Conservation (phyloP, 805 yeast species). For the Ogataea pilisensis region DNA sequence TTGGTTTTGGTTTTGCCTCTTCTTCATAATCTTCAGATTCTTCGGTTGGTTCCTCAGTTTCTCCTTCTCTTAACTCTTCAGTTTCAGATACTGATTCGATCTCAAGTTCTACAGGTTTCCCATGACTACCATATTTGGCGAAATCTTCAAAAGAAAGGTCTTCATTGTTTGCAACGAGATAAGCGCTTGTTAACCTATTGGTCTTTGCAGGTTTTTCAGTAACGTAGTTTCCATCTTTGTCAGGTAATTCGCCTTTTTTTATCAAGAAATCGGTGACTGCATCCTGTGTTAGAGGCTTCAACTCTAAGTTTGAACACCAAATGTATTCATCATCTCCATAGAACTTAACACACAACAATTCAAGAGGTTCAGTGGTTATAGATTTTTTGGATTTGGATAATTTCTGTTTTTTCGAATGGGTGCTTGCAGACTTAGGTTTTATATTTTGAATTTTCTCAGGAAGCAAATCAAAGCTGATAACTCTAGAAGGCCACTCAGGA, state of each 20-base stretch:
- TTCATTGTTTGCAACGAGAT: constrained; percentile 22
- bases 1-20: background rate
- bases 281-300: constrained; percentile 41
- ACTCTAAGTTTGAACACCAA: constrained; percentile 56
- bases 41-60: constrained; percentile 4
- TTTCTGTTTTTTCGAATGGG: constrained; percentile 20
- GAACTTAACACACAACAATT: constrained; percentile 50
- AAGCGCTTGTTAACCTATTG: constrained; percentile 28
- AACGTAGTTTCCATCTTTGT: constrained; percentile 40
- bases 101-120: constrained; percentile 29
- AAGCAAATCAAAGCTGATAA: constrained; percentile 54
- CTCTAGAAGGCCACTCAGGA: constrained; percentile 90
- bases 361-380: constrained; percentile 27
- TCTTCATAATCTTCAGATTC: constrained; percentile 7
- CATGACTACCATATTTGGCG: constrained; percentile 38
- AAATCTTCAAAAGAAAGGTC: constrained; percentile 50
- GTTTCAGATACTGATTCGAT: constrained; percentile 5
- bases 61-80: too few relatives aligned
- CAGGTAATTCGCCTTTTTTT: constrained; percentile 26
- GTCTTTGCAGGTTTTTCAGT: constrained; percentile 44
- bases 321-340: constrained; percentile 69
- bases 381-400: constrained; percentile 12
- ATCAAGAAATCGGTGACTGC: constrained; percentile 34
- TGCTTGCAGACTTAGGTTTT: constrained; percentile 43
- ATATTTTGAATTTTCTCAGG: constrained; percentile 52